These are phyloP conservation scores for Daldinia vernicosa DNA, from an alignment of 495 filamentous ascomycete genomes.

Conservation along the genomic window DNA sequence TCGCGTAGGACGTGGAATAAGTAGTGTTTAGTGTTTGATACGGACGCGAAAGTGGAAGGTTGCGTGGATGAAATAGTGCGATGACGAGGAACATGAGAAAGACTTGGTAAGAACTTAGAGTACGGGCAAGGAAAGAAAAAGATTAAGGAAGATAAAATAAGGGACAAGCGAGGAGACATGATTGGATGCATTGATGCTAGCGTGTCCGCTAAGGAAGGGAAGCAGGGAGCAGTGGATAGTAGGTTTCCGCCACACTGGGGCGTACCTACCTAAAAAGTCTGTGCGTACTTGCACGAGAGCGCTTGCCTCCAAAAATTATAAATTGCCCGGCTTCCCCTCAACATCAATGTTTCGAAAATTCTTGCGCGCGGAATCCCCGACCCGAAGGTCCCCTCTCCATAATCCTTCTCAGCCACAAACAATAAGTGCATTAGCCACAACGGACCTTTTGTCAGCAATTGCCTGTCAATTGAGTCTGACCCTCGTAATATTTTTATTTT, in stretches of 20 bases:
- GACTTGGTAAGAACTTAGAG: constrained; percentile 44
- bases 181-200: constrained; percentile 56
- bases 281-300: constrained; percentile 41
- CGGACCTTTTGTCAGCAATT: constrained; percentile 46
- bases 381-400: constrained; percentile 56
- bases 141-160: constrained; percentile 41
- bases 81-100: constrained; percentile 42
- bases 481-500: constrained; percentile 27
- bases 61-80: constrained; percentile 24
- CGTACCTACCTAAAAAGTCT: constrained; percentile 43
- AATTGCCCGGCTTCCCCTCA: constrained; percentile 57
- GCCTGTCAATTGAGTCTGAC: constrained; percentile 49
- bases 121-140: constrained; percentile 44
- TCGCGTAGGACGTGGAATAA: not conserved
- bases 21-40: not conserved
- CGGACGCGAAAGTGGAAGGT: constrained; percentile 4
- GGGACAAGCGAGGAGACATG: constrained; percentile 50
- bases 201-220: constrained; percentile 51
- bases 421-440: constrained; percentile 47
- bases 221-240: constrained; percentile 40
- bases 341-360: constrained; percentile 53
- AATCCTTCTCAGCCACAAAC: constrained; percentile 49
- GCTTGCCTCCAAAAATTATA: constrained; percentile 56
- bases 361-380: constrained; percentile 58
- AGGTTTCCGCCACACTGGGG: constrained; percentile 48